These are phyloP conservation scores for Pythium pyrilobum DNA, from an alignment of 352 stramenopile genomes.

Conservation along the genomic window DNA sequence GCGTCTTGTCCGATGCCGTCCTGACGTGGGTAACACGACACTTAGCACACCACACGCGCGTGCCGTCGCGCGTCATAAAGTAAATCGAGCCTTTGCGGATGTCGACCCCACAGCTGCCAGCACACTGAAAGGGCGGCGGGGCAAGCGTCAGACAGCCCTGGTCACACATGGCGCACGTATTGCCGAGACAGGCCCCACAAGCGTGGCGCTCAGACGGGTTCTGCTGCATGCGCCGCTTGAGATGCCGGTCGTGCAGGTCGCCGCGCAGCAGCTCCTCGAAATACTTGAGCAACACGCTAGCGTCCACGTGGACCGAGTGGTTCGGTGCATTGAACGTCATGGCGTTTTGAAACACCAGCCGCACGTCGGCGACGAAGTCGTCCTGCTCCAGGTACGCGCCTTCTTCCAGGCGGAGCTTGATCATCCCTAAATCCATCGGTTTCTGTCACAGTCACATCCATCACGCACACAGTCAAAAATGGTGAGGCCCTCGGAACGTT, in stretches of 20 bases:
- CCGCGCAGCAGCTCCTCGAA: conserved; percentile 63
- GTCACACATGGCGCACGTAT: conserved; percentile 67
- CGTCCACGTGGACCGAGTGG: conserved; percentile 77
- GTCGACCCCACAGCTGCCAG: conserved; percentile 62
- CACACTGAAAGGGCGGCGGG: conserved; percentile 66
- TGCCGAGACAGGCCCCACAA: conserved; percentile 58
- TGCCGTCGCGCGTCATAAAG: conserved; percentile 69
- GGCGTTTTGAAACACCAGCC: conserved; percentile 88
- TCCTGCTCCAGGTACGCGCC: conserved; percentile 82
- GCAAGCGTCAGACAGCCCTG: conserved; percentile 63
- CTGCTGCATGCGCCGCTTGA: conserved; percentile 32
- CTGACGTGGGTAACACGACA: conserved; percentile 44
- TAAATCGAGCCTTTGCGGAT: conserved; percentile 78
- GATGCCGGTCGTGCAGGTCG: conserved; percentile 29
- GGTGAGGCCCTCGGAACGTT: not conserved
- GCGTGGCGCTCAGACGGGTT: conserved; percentile 27
- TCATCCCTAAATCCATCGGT: conserved; percentile 91
- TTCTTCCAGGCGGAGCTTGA: conserved; percentile 76
- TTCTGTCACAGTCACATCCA: conserved; percentile 21
- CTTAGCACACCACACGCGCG: conserved; percentile 75
- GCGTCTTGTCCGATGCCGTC: conserved; percentile 5
- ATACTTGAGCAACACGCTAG: conserved; percentile 43
- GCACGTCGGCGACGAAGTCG: conserved; percentile 74
- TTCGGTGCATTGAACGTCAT: conserved; percentile 79
- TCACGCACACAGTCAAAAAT: not conserved